Evolutionary conservation across 257 asterid species (phyloP), one percentile per base, ranked within the genome.

Genomic region (Dorcoceras hygrometricum): DNA sequence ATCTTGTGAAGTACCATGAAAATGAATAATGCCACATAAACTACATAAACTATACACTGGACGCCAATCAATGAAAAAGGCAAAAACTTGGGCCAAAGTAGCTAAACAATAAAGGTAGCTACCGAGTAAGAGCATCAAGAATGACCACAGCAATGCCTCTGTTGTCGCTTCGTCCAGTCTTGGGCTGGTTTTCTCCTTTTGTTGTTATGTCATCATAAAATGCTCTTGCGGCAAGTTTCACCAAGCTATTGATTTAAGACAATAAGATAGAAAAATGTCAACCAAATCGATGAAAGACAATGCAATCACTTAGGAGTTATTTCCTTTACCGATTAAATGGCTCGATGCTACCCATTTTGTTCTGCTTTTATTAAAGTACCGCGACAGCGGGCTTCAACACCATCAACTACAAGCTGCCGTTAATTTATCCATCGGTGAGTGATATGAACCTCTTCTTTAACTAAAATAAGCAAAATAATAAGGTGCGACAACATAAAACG

Each of bases 41-140:
- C 16, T 19, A 63, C 4, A 57, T 28, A 25, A 31, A 22, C 20
- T 46, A 57, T 22, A 54, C 43, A 57, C 70, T 61, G 56, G 24
- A 18, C 32, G 26, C 20, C 19, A 31, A 24, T 23, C 27, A 11
- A 4, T 34, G 43, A 54, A 8, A 16, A 18, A 2, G 54, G 25
- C 24, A 54, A 34, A 8, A 27, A 23, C 2, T 23, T 28, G 56
- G 23, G 20, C 34, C 28, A 68, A 69, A 65, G 34, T 28, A 39
- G 22, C 23, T 8, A 46, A 59, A 61, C 51, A 23, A 18, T 19
- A 20, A 48, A 59, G 14, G 19, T 16, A 27, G 46, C 59, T 80
- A 88, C 98, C 96, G 83, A 29, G 99, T 94, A 64, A 94, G 95
- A 46, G 97, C 97, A 77, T 94, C 99, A 63, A 90, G 91, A 77